These are phyloP conservation scores for Linum tenue DNA, from an alignment of 345 rosid genomes.

Conservation along the genomic window DNA sequence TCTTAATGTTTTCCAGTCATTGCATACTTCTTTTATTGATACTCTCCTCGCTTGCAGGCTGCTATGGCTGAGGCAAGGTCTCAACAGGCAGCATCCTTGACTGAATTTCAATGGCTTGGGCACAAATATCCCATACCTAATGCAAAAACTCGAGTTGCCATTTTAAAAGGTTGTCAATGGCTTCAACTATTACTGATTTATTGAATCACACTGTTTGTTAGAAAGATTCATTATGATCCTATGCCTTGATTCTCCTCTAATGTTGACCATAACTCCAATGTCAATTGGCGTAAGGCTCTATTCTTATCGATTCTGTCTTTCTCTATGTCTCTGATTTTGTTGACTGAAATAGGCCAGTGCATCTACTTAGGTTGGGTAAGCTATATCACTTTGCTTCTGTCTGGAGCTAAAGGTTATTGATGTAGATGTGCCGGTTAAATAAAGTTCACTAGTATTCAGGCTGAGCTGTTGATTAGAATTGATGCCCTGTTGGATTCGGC, in stretches of 20 bases:
- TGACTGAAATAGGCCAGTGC: neutral
- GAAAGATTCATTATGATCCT: too few species aligned
- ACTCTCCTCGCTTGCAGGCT: slow-evolving; percentile 42
- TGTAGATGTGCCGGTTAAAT: neutral
- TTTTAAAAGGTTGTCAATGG: slow-evolving; percentile 64
- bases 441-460: neutral
- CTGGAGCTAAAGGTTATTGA: neutral
- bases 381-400: neutral
- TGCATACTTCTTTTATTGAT: neutral
- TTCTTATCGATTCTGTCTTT: neutral
- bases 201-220: too few species aligned
- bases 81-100: slow-evolving; percentile 94
- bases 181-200: neutral
- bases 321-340: neutral
- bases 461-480: neutral
- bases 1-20: neutral
- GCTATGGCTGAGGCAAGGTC: slow-evolving; percentile 97
- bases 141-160: slow-evolving; percentile 90
- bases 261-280: neutral
- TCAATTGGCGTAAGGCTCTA: neutral
- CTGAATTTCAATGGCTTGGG: slow-evolving; percentile 95
- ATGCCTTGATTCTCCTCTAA: neutral
- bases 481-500: neutral
- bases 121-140: slow-evolving; percentile 80
- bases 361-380: neutral